Evolutionary conservation across 2,329 filamentous ascomycete genomes (phyloP), one percentile per base, ranked within the genome.

Genomic region (Botrytis cinerea): DNA sequence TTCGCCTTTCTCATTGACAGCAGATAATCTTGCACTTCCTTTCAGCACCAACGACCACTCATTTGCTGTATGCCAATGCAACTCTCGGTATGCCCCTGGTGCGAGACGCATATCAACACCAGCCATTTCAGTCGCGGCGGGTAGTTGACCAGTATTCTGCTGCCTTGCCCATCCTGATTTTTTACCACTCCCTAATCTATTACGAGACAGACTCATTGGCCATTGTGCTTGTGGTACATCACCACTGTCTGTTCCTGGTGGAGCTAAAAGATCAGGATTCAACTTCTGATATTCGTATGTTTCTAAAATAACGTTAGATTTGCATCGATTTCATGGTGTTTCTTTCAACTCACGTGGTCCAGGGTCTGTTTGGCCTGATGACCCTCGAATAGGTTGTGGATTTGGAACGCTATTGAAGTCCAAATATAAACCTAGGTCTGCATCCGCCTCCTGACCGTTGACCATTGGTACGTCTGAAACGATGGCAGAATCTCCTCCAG

Each of bases 51-150:
- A 81, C 0, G 85, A 82, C 86, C 86, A 88, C 76, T 88, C 83
- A 66, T 82, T 84, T 57, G 86, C 84, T 54, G 85, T 87, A 76
- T 90, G 88, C 87, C 87, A 92, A 76, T 92, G 90, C 35, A 91
- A 81, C 79, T 91, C 89, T 32, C 90, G 86, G 75, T 90, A 90
- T 0, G 86, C 88, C 40, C 87, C 81, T 0, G 87, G 84, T n/a
- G 84, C 84, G 1, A 90, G 83, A 59, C 87, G 84, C 88, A 89
- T 89, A 75, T 89, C 85, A 0, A 89, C 88, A 61, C 87, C 87
- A 0, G 88, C 87, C 86, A 89, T 88, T 22, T 80, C 81, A 5
- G 81, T 85, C 16, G 76, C 75, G 1, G 69, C 67, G 12, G 88
- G 88, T 73, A 90, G 83, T 16, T 87, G 85, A 1, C 80, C 80